Base-by-base conservation (phyloP, 768 basidiomycete genomes). In the Filobasidium floriforme region DNA sequence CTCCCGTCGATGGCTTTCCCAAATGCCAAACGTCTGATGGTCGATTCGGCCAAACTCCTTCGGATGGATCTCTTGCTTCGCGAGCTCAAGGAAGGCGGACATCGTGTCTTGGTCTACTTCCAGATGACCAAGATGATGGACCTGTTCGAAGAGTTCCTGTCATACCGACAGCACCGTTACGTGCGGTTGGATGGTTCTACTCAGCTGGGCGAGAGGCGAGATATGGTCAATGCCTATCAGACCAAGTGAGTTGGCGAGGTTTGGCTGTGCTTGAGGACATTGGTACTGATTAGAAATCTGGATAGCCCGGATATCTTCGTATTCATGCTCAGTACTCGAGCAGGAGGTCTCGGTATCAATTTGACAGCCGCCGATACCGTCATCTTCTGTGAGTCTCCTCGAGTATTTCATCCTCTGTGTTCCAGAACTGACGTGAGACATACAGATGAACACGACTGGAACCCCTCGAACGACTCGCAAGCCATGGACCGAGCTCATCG, bases 41-140 rank as follows among this genome's bases (percentile, higher is more conserved):
- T 90, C 69, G 94, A 99, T 77, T 97, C 94, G 29, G 94, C 89
- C 43, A 99, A 99, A 79, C 86, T 99, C 41, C 90, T 92, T 44
- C 85, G 89, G 32, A 83, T 99, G 59, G 96, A 99, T 77, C 74
- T 83, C 24, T 81, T 99, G n/a, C 82, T 99, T 9, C 88, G 90
- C 68, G 90, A 94, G 73, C 86, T 99, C 65, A 98, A 96, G 80
- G 83, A 86, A 41, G 89, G 87, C 0, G 93, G 93, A 68, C 96
- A 99, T 79, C 87, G 92, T 55, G 91, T 94, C 15, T 80, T 99
- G 72, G 84, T 99, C 22, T 99, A 98, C 80, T 98, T 97, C 87
- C 96, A 99, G 79, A 99, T 99, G 96, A 98, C 94, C 14, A 86
- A 88, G 66, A 99, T 98, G 96, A 96, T 99, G 88, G 93, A 97